Base-by-base conservation (phyloP, 2,329 filamentous ascomycete genomes). In the Ophiostoma australiae region DNA sequence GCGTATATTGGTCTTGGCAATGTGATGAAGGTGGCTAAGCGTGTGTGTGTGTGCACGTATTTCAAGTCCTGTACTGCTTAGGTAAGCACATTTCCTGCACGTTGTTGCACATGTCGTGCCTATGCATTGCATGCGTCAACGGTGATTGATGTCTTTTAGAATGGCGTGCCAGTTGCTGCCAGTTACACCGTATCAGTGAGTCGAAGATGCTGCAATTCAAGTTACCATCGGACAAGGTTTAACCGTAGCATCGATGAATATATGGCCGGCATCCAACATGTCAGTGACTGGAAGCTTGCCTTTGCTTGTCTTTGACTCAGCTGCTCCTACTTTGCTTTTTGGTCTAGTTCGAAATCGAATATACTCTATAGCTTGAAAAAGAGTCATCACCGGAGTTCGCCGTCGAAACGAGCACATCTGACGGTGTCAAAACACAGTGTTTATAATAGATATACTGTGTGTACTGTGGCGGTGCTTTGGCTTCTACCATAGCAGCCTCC, bases 391-490 rank as follows among this genome's bases (percentile, higher is more conserved):
- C 44, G 20, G 17, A 48, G 44, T n/a, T 8, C 5, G 44, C 44
- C 44, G 44, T 48, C 1, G 44, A 58, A 27, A 58, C 58, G 15
- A 33, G 17, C 13, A 63, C 27, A 31, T 48, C 44, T 48, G 44
- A 48, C 44, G 17, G 44, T 48, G 44, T 48, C 17, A 6, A 7
- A 1, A 27, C 20, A 55, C 55, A 61, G 13, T 23, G 7, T 27
- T 33, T 20, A 63, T 6, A 63, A 4, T 63, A 15, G 17, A 2
- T 23, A 3, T 8, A 66, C 63, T 39, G 33, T 39, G 10, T 35
- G n/a, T 10, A 66, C 63, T n/a, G 70, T 71, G 70, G 39, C 70
- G 23, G 52, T 68, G 65, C 35, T 61, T 61, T 27, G 23, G 10
- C 61, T 2, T 48, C 17, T 48, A 20, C 17, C 41, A 48, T 17